Percentiles rank a stretch among this genome's conserved stretches.
Conservation (phyloP, 192 early-diverging fungal species). For the Gigaspora rosea region DNA sequence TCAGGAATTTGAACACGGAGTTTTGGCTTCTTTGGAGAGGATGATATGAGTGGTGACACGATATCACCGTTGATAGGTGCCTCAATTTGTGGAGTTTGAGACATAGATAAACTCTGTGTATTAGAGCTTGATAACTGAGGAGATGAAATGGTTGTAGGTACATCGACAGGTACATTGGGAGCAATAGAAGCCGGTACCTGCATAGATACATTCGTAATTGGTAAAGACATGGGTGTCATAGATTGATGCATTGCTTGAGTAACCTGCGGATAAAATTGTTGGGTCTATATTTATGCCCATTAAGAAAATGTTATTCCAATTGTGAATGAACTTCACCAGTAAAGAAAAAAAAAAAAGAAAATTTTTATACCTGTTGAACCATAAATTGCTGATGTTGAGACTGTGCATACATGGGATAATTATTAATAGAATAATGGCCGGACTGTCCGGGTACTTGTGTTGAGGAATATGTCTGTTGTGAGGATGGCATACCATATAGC, state of each 20-base stretch:
- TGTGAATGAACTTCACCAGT: not conserved
- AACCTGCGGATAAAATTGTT: constrained; percentile 27
- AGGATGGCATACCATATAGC: not conserved
- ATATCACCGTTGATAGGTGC: constrained; percentile 8
- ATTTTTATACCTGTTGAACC: constrained; percentile 2
- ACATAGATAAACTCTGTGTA: not conserved
- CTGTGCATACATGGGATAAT: not conserved
- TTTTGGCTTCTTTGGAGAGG: constrained; percentile 36
- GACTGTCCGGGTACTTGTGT: not conserved
- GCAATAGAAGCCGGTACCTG: not conserved
- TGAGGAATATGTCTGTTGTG: not conserved
- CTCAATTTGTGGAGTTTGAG: not conserved
- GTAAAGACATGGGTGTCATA: constrained; percentile 16
- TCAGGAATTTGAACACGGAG: constrained; percentile 34
- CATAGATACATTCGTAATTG: constrained; percentile 22
- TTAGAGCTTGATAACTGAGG: not conserved
- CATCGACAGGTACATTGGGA: not conserved
- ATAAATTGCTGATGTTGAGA: constrained; percentile 22
- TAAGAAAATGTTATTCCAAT: not conserved
- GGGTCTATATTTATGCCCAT: not conserved
- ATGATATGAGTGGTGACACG: constrained; percentile 25
- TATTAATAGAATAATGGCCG: constrained; percentile 9
- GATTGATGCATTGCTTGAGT: constrained; percentile 23
- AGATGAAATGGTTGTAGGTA: not conserved
- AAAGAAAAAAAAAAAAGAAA: not conserved